Percentiles rank a stretch among this genome's conserved stretches.
phyloP scores from a whole-genome alignment of 331 rosid genomes.

The Telfairia occidentalis region DNA sequence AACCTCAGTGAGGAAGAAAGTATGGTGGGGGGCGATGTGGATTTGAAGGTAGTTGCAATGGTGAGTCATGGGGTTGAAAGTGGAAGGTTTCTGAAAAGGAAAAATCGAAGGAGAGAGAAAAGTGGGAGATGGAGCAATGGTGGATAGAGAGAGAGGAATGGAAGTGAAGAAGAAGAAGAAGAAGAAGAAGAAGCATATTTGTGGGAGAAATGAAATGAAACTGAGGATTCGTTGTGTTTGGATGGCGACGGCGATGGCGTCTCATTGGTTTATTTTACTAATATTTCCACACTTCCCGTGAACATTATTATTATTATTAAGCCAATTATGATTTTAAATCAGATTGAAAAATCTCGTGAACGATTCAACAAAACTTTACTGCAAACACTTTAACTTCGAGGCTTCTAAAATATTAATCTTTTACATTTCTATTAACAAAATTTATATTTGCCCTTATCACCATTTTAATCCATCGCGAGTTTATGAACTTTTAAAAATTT shows the following conservation, averaged over 20 bases:
- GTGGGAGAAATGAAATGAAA: background rate
- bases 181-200: background rate
- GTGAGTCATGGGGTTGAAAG: background rate
- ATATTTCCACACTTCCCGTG: constrained; percentile 5
- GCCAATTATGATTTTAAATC: background rate
- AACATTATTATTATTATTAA: background rate
- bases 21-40: background rate
- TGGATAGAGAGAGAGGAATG: background rate
- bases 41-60: background rate
- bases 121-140: background rate
- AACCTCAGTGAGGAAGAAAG: constrained; percentile 1
- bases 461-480: too few relatives aligned
- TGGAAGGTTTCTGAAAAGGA: background rate
- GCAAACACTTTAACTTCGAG: too few relatives aligned
- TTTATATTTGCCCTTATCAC: too few relatives aligned
- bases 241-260: background rate
- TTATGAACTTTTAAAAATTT: too few relatives aligned
- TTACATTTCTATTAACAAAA: too few relatives aligned
- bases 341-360: background rate
- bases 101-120: background rate
- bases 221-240: background rate
- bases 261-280: background rate
- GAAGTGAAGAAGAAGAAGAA: background rate
- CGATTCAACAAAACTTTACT: background rate
- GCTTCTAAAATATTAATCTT: too few relatives aligned